phyloP scores from a whole-genome alignment of 495 filamentous ascomycete species.

The Podospora sp. region DNA sequence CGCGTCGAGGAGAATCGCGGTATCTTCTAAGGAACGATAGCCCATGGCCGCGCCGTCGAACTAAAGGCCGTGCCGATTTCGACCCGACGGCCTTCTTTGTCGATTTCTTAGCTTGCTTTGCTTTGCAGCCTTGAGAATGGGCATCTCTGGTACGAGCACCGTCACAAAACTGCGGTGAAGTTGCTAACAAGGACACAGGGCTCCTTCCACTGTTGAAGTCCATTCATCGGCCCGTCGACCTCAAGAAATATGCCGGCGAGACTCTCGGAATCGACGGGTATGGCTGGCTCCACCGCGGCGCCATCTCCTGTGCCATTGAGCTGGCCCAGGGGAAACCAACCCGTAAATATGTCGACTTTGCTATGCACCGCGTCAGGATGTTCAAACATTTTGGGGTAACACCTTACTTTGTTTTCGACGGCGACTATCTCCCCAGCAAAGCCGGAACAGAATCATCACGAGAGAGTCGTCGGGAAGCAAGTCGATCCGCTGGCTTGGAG shows the following conservation, averaged over 20 bases:
- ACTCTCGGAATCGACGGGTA: slow-evolving; percentile 94
- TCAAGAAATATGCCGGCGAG: slow-evolving; percentile 86
- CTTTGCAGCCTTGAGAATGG: slow-evolving; percentile 53
- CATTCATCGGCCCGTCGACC: slow-evolving; percentile 83
- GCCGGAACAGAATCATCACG: slow-evolving; percentile 82
- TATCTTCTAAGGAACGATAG: neutral
- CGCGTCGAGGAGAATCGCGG: slow-evolving; percentile 15
- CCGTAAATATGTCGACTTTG: slow-evolving; percentile 87
- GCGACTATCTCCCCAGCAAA: slow-evolving; percentile 93
- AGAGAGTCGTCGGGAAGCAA: slow-evolving; percentile 68
- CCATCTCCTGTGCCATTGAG: slow-evolving; percentile 87
- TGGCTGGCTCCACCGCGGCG: slow-evolving; percentile 96
- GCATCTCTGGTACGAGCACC: slow-evolving; percentile 63
- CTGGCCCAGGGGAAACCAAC: slow-evolving; percentile 87
- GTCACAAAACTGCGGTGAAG: neutral
- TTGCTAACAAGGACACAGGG: slow-evolving; percentile 48
- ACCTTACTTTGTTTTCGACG: slow-evolving; percentile 94
- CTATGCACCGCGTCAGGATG: slow-evolving; percentile 89
- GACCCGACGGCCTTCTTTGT: neutral
- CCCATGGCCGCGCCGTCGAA: slow-evolving; percentile 21
- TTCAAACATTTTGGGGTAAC: slow-evolving; percentile 87
- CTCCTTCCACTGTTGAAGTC: slow-evolving; percentile 92
- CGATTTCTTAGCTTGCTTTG: neutral
- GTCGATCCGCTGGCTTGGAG: slow-evolving; percentile 73
- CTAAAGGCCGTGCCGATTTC: neutral